Conservation (phyloP, 176 grass and related monocot species). For the Carex parvula region DNA sequence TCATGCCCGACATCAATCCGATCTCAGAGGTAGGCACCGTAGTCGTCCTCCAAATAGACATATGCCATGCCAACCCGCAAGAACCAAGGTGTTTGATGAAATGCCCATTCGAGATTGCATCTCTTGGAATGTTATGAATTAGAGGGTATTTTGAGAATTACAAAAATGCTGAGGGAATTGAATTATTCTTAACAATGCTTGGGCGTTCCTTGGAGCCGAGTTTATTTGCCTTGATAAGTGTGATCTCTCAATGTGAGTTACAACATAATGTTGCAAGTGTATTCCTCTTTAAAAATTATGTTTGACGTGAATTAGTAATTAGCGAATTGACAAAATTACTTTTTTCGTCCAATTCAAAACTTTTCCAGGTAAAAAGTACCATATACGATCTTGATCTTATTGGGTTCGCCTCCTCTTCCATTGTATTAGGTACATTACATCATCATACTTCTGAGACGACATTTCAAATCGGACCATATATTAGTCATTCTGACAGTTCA, state of each 20-base stretch:
- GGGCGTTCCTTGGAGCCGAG: conserved; percentile 60
- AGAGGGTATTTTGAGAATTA: conserved; percentile 70
- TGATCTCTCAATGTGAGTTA: conserved; percentile 55
- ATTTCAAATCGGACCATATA: background rate
- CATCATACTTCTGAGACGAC: background rate
- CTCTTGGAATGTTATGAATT: conserved; percentile 93
- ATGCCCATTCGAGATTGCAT: conserved; percentile 58
- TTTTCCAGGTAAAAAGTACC: background rate
- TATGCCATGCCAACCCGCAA: too few species aligned
- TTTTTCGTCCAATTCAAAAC: background rate
- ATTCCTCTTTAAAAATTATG: too few species aligned
- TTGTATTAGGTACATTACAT: background rate
- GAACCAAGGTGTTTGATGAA: conserved; percentile 55
- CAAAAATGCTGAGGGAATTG: conserved; percentile 36
- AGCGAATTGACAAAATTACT: too few species aligned
- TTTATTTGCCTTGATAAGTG: conserved; percentile 66
- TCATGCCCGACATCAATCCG: too few species aligned
- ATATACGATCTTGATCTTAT: background rate
- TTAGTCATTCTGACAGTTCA: background rate
- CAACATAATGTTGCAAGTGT: too few species aligned
- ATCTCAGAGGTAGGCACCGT: too few species aligned
- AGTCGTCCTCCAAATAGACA: too few species aligned
- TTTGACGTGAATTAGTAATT: too few species aligned
- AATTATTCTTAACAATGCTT: conserved; percentile 67
- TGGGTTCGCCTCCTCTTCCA: background rate